Percentiles rank a stretch among this genome's conserved stretches.
Evolutionary conservation across 1,139 yeast species (phyloP).

Genomic region (Starmera stellimalicola): DNA sequence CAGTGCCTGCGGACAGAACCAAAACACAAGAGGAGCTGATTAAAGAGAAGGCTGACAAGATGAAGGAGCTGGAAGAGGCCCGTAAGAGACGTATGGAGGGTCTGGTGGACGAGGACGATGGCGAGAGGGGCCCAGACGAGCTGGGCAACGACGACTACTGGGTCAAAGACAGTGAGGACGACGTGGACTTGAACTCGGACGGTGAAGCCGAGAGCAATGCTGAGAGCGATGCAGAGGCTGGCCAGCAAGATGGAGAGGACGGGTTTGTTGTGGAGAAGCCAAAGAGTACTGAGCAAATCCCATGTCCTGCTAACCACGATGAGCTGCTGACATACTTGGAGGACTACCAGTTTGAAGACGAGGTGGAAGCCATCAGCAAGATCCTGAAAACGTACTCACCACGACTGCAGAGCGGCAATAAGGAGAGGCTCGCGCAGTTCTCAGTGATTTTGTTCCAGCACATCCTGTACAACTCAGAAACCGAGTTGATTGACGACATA

Average conservation of each 20-base stretch:
- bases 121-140: conserved; percentile 60
- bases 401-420: conserved; percentile 71
- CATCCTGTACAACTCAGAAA: conserved; percentile 40
- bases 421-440: conserved; percentile 60
- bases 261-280: conserved; percentile 3
- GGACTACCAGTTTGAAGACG: conserved; percentile 32
- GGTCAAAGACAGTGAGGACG: conserved; percentile 41
- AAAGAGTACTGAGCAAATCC: conserved; percentile 16
- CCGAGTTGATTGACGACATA: conserved; percentile 20
- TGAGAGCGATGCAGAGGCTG: conserved; percentile 14
- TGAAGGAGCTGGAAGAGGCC: conserved; percentile 64
- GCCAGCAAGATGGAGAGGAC: conserved; percentile 15
- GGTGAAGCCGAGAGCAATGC: conserved; percentile 17
- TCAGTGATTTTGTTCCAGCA: conserved; percentile 59
- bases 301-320: conserved; percentile 51
- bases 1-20: conserved; percentile 94
- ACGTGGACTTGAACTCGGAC: conserved; percentile 25
- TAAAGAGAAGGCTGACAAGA: conserved; percentile 57
- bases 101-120: conserved; percentile 29
- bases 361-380: conserved; percentile 40
- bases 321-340: conserved; percentile 36
- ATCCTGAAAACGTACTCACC: conserved; percentile 65
- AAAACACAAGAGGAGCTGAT: conserved; percentile 82
- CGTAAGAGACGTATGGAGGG: conserved; percentile 85
- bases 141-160: conserved; percentile 40